Base-by-base conservation (phyloP, 371 early-diverging fungal genomes). In the Rhizomucor pusillus region DNA sequence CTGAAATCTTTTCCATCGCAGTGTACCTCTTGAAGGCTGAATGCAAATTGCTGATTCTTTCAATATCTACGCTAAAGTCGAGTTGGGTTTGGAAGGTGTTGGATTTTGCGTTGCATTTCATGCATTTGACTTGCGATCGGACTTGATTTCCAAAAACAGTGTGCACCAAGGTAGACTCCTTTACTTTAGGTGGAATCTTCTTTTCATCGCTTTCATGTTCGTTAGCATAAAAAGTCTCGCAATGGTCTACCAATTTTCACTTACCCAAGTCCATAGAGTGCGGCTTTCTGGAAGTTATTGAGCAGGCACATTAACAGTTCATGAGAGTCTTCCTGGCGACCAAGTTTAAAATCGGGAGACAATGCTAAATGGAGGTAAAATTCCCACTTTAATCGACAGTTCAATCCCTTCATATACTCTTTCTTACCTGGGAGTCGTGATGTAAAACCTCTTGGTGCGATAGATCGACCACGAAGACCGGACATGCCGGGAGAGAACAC, bases 301-400 rank as follows among this genome's bases (percentile, higher is more conserved):
- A 95, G 60, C n/a, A 94, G 61, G 52, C 83, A 81, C 43, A 92
- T 75, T 23, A 90, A 67, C 55, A 94, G 91, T 71, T 95, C 96
- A 65, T 95, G 94, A 6, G 94, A 82, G 59, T 95, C 96, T 54
- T 94, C 96, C 64, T 95, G 94, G 14, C 89, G 65, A 13, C 93
- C 91, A 3, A 89, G 60, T 16, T 85, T 77, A 69, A 95, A 80
- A 37, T 86, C 88, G 57, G 80, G 84, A 36, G 92, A 90, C 14
- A 95, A 81, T 18, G 71, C 77, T 78, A 58, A 20, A 5, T 50
- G 11, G n/a, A n/a, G 11, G 16, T 11, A 56, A 5, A 51, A 35
- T 3, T 24, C 12, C 3, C 16, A 50, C 20, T 36, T 39, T 9
- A 18, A 3, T 37, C 13, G 24, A 5, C 19, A 7, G 20, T 23